Conservation (phyloP, 2,329 filamentous ascomycete genomes). For the Diaporthe aspalathi region DNA sequence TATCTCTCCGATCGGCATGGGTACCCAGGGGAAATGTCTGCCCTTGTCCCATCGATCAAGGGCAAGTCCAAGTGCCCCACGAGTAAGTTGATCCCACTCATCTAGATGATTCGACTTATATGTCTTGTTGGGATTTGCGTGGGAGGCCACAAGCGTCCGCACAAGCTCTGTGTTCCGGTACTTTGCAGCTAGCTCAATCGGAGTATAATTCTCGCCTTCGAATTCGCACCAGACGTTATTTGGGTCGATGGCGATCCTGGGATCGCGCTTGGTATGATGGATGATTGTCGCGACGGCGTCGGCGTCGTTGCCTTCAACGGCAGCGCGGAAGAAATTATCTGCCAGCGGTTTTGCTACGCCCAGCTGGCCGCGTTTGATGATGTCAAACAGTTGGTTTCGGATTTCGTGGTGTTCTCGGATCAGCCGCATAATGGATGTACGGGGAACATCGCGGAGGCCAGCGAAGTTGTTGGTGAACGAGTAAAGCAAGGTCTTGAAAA, state of each 20-base stretch:
- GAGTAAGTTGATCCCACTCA: background rate
- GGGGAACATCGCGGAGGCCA: background rate
- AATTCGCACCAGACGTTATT: background rate
- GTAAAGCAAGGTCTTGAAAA: background rate
- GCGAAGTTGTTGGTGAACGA: background rate
- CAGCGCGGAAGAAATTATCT: background rate
- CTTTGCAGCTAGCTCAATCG: background rate
- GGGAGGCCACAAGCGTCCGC: background rate
- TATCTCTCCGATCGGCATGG: background rate
- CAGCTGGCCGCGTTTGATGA: background rate
- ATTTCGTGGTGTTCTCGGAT: background rate
- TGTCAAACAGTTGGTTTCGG: background rate
- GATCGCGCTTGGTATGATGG: background rate
- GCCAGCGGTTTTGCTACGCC: background rate
- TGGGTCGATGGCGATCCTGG: background rate
- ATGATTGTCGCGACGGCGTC: background rate
- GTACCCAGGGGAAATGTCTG: background rate
- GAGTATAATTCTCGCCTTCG: background rate
- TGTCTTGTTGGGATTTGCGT: conserved; percentile 1
- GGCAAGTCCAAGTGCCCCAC: background rate
- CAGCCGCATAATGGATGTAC: background rate
- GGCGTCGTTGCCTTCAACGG: background rate
- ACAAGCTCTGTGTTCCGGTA: background rate
- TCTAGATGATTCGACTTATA: background rate
- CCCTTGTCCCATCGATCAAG: background rate